A percentile compares a stretch with the other conserved stretches of the same genome.
phyloP scores from a whole-genome alignment of 495 filamentous ascomycete genomes.

The Xylaria acuta region DNA sequence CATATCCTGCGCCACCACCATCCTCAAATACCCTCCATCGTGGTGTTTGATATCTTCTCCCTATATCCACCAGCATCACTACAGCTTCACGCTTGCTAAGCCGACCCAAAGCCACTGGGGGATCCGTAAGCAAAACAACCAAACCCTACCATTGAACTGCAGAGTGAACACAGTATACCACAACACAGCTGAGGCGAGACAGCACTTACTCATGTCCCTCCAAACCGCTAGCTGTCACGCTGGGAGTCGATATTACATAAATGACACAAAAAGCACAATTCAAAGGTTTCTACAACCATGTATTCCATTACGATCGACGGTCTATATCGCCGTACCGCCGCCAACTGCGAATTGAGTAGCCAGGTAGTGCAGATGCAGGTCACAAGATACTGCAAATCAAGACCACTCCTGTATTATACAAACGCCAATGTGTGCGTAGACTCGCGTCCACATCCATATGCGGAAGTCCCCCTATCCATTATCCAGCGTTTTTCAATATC shows the following conservation, averaged over 20 bases:
- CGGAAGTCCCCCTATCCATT: not conserved
- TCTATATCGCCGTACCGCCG: not conserved
- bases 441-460: not conserved
- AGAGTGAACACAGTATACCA: not conserved
- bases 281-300: not conserved
- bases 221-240: not conserved
- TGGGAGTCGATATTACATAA: not conserved
- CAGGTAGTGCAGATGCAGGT: not conserved
- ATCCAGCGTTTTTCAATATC: slow-evolving; percentile 1
- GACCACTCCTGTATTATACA: slow-evolving; percentile 18
- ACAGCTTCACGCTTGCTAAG: not conserved
- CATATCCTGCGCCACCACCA: too few relatives aligned
- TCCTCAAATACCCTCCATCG: not conserved
- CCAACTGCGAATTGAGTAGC: not conserved
- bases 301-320: not conserved
- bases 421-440: not conserved
- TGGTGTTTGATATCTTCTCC: not conserved
- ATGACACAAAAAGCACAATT: not conserved
- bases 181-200: not conserved
- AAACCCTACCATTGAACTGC: not conserved
- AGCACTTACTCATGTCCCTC: not conserved
- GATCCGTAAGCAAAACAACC: too few relatives aligned
- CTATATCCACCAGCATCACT: not conserved
- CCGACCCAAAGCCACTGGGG: too few relatives aligned
- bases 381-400: not conserved